phyloP scores from a whole-genome alignment of 768 basidiomycete species.

The Boletus tomentosulus region DNA sequence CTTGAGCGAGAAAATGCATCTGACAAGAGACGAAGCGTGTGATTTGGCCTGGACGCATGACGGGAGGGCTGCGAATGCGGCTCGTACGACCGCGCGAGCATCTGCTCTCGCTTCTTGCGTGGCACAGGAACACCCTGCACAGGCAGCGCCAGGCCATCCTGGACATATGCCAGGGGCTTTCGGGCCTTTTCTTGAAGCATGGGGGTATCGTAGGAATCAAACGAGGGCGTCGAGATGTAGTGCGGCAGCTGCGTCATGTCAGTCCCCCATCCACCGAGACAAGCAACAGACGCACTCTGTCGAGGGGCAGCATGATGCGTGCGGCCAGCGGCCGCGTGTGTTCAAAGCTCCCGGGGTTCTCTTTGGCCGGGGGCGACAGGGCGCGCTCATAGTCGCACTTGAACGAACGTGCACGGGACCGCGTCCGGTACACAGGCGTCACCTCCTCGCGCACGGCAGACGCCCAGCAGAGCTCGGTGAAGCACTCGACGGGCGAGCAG shows the following conservation, averaged over 20 bases:
- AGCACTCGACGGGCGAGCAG: constrained; percentile 34
- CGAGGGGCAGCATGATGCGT: constrained; percentile 16
- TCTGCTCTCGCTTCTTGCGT: constrained; percentile 16
- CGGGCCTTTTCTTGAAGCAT: constrained; percentile 4
- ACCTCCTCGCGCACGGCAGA: constrained; percentile 31
- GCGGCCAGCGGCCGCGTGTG: constrained; percentile 14
- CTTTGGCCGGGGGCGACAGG: not conserved
- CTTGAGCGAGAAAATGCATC: constrained; percentile 19
- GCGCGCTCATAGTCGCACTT: constrained; percentile 4
- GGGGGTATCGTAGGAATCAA: constrained; percentile 8
- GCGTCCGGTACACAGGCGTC: not conserved
- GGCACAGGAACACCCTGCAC: constrained; percentile 1
- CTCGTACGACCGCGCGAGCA: constrained; percentile 4
- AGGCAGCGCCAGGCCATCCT: constrained; percentile 16
- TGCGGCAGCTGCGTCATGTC: constrained; percentile 8
- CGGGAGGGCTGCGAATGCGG: not conserved
- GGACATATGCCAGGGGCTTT: constrained; percentile 8
- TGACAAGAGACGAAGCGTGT: constrained; percentile 25
- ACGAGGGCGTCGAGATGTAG: constrained; percentile 4
- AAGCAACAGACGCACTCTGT: constrained; percentile 5
- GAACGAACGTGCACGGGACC: constrained; percentile 14
- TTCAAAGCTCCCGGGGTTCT: constrained; percentile 8
- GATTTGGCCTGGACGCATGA: constrained; percentile 8
- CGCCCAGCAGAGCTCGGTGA: constrained; percentile 40
- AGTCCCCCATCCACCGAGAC: not conserved